phyloP scores from a whole-genome alignment of 1,139 yeast species.

The Dujonia santamariae region DNA sequence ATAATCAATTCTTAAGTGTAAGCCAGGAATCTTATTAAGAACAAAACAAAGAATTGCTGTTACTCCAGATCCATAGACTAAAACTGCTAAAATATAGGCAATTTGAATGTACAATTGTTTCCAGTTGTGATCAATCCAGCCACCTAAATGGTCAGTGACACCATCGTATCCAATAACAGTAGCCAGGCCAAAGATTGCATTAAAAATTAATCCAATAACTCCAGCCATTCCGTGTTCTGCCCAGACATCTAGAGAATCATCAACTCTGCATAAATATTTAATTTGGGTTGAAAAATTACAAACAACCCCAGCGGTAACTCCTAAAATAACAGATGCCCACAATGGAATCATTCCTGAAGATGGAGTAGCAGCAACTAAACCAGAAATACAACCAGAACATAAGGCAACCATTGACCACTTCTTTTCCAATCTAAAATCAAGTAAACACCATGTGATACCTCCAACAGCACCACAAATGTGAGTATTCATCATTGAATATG shows the following conservation, averaged over 20 bases:
- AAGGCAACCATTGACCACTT: constrained; percentile 95
- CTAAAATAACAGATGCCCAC: constrained; percentile 88
- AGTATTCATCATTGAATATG: constrained; percentile 87
- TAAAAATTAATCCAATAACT: constrained; percentile 79
- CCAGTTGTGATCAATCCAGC: constrained; percentile 90
- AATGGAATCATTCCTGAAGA: constrained; percentile 87
- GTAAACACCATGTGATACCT: constrained; percentile 86
- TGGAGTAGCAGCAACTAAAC: constrained; percentile 95
- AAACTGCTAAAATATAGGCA: constrained; percentile 73
- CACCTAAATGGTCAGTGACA: constrained; percentile 78
- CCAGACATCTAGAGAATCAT: constrained; percentile 90
- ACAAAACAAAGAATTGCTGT: constrained; percentile 75
- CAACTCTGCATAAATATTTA: constrained; percentile 77
- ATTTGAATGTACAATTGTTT: constrained; percentile 88
- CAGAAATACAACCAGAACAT: constrained; percentile 93
- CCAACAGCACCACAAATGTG: constrained; percentile 89
- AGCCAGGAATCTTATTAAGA: constrained; percentile 77
- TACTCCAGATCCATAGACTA: constrained; percentile 74
- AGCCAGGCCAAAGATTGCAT: constrained; percentile 82
- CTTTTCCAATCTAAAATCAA: constrained; percentile 82
- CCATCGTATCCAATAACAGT: constrained; percentile 91
- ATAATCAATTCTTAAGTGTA: constrained; percentile 75
- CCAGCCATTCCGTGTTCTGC: constrained; percentile 99
- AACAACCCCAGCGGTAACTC: constrained; percentile 73
- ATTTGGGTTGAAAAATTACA: constrained; percentile 91